Percentiles rank a stretch among this genome's conserved stretches.
These are phyloP conservation scores for Populus alba DNA, from an alignment of 345 rosid species.

Conservation along the genomic window DNA sequence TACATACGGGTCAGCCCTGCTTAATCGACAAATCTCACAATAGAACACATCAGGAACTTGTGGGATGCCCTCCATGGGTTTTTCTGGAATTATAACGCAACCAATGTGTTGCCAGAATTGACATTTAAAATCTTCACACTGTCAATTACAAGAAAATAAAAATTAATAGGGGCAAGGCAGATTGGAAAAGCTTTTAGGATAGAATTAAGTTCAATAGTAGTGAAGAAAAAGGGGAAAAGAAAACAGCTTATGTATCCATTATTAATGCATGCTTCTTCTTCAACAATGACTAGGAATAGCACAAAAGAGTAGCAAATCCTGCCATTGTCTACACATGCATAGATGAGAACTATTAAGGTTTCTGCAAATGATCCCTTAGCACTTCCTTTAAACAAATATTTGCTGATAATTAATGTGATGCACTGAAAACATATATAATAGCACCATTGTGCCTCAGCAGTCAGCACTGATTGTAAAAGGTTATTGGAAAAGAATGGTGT, in stretches of 20 bases:
- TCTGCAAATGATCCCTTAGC: not conserved
- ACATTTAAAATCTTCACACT: conserved; percentile 87
- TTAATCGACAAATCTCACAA: conserved; percentile 87
- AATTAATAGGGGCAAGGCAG: not conserved
- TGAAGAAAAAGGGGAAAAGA: not conserved
- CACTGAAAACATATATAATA: not conserved
- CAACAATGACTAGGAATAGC: not conserved
- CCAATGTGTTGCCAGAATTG: conserved; percentile 75
- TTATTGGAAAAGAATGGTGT: not conserved
- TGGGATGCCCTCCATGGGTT: conserved; percentile 59
- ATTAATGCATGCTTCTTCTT: not conserved
- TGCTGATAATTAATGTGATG: not conserved
- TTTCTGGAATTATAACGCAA: conserved; percentile 79
- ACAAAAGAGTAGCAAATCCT: not conserved
- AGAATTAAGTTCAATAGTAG: not conserved
- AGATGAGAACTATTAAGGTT: not conserved
- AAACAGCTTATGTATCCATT: not conserved
- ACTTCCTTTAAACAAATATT: not conserved
- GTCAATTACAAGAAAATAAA: conserved; percentile 19
- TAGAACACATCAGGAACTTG: conserved; percentile 68
- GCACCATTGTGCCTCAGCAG: not conserved
- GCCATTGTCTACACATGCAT: not conserved
- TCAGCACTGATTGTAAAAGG: not conserved
- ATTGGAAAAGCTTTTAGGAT: conserved; percentile 10
- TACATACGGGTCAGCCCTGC: conserved; percentile 97